These are phyloP conservation scores for Solanum lignicaule DNA, from an alignment of 257 asterid species.

Conservation along the genomic window DNA sequence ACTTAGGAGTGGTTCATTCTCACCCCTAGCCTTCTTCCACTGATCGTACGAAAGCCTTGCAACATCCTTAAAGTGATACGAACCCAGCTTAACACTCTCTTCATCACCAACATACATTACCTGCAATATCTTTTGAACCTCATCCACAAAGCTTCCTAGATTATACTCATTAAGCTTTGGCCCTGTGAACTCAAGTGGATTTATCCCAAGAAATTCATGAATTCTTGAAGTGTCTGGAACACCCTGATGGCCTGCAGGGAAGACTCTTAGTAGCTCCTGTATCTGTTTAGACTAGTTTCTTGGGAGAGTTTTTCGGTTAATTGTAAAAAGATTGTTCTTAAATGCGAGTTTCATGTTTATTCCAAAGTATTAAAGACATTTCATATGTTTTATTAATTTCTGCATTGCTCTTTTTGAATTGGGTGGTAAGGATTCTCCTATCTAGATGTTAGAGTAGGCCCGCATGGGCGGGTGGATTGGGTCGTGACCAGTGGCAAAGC, in stretches of 20 bases:
- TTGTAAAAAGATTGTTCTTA: not conserved
- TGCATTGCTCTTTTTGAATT: not conserved
- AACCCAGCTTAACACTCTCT: not conserved
- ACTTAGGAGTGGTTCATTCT: not conserved
- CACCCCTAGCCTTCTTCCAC: not conserved
- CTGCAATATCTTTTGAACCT: not conserved
- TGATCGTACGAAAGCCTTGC: not conserved
- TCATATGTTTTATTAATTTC: too few relatives aligned
- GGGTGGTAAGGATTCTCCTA: not conserved
- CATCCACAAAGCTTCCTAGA: not conserved
- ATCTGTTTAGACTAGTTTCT: not conserved
- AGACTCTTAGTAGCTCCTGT: not conserved
- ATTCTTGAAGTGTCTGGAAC: not conserved
- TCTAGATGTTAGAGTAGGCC: not conserved
- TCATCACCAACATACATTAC: not conserved
- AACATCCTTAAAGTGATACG: not conserved
- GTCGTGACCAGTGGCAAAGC: too few relatives aligned
- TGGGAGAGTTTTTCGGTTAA: not conserved
- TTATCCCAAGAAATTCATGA: not conserved
- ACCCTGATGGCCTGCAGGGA: not conserved
- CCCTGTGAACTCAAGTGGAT: not conserved
- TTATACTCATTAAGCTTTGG: too few relatives aligned
- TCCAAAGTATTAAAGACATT: not conserved
- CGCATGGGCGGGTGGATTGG: not conserved
- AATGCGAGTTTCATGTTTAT: not conserved